Evolutionary conservation across 2,329 filamentous ascomycete genomes (phyloP).

Genomic region (Pleoardoris graminearum): DNA sequence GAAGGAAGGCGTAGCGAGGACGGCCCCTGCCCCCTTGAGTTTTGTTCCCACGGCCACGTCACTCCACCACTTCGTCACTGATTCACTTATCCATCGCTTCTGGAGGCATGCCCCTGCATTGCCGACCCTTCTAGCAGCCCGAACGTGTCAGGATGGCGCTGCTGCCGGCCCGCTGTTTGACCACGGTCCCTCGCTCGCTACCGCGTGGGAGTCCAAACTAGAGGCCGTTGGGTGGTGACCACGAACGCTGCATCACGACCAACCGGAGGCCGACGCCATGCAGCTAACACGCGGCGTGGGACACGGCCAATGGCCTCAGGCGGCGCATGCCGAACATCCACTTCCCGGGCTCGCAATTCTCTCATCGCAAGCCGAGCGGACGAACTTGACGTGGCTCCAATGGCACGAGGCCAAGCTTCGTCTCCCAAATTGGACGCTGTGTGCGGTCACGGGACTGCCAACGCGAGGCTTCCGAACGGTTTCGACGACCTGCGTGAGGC

Average conservation of each 20-base stretch:
- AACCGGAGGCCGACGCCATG: conserved; percentile 21
- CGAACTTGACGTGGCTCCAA: conserved; percentile 43
- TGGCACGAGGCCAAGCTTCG: conserved; percentile 32
- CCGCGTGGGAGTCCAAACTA: conserved; percentile 12
- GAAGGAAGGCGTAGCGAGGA: conserved; percentile 13
- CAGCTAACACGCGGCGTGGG: conserved; percentile 30
- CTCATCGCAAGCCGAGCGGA: conserved; percentile 32
- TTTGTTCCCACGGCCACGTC: conserved; percentile 27
- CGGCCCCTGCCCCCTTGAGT: conserved; percentile 14
- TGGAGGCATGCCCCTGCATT: conserved; percentile 34
- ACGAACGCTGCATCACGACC: conserved; percentile 32
- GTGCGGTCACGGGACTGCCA: conserved; percentile 36
- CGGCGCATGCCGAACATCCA: conserved; percentile 28
- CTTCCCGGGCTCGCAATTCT: conserved; percentile 32
- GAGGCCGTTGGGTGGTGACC: conserved; percentile 21
- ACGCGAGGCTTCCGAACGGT: conserved; percentile 37
- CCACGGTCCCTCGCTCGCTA: conserved; percentile 27
- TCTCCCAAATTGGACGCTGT: conserved; percentile 23
- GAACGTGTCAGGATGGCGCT: conserved; percentile 21
- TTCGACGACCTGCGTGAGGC: conserved; percentile 30
- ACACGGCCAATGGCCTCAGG: conserved; percentile 33
- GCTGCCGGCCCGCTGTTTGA: conserved; percentile 15
- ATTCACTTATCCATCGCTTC: conserved; percentile 21
- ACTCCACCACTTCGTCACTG: conserved; percentile 32
- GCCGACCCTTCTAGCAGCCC: conserved; percentile 28